phyloP scores from a whole-genome alignment of 2,329 filamentous ascomycete genomes.

The Aspergillus sp. region DNA sequence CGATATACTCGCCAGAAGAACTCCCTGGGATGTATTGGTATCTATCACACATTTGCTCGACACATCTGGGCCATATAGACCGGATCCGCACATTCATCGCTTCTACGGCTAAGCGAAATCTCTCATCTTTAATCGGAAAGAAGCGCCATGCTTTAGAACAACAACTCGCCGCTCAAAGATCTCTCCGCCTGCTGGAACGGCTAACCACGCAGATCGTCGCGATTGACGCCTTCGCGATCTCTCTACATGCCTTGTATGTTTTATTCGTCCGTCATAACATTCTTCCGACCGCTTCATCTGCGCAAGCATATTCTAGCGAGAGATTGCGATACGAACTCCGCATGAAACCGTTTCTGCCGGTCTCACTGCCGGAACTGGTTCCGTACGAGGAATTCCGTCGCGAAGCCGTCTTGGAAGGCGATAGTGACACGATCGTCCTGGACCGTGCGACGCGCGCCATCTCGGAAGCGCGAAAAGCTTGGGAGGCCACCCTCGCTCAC shows the following conservation, averaged over 20 bases:
- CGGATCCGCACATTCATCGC: slow-evolving; percentile 62
- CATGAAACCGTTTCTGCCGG: slow-evolving; percentile 72
- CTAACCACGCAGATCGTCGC: slow-evolving; percentile 60
- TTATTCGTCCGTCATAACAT: slow-evolving; percentile 54
- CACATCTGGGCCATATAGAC: slow-evolving; percentile 62
- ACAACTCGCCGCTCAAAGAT: slow-evolving; percentile 30
- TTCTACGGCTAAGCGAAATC: slow-evolving; percentile 23
- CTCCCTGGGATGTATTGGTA: slow-evolving; percentile 88
- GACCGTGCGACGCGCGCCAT: slow-evolving; percentile 35
- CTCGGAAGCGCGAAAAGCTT: slow-evolving; percentile 36
- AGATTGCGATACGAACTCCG: slow-evolving; percentile 70
- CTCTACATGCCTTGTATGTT: slow-evolving; percentile 56
- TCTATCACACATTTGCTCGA: slow-evolving; percentile 64
- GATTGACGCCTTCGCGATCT: slow-evolving; percentile 48
- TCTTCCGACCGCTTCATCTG: slow-evolving; percentile 43
- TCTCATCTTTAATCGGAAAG: slow-evolving; percentile 10
- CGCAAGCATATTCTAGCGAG: slow-evolving; percentile 58
- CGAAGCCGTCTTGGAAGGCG: slow-evolving; percentile 36
- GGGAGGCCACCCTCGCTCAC: slow-evolving; percentile 36
- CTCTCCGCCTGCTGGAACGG: slow-evolving; percentile 50
- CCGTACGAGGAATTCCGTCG: slow-evolving; percentile 55
- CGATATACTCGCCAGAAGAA: slow-evolving; percentile 82
- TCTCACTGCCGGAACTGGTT: slow-evolving; percentile 63
- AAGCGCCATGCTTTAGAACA: slow-evolving; percentile 15
- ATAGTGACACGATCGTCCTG: slow-evolving; percentile 35